Conservation (phyloP, 129 eudicot species). For the Calendula officinalis region DNA sequence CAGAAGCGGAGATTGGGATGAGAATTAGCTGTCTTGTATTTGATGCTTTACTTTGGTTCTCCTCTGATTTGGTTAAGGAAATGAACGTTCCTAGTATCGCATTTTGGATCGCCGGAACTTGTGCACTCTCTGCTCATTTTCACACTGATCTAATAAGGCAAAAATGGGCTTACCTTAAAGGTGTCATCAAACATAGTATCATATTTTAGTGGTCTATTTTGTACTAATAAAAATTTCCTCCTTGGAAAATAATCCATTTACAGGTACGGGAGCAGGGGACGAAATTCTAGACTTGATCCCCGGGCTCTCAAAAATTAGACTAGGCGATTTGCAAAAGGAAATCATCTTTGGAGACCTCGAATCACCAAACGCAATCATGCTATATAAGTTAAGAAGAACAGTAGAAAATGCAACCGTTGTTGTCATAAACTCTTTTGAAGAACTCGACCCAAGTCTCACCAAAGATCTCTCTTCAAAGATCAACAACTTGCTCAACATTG, state of each 20-base stretch:
- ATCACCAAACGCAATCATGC: slow-evolving; percentile 46
- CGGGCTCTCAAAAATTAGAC: slow-evolving; percentile 36
- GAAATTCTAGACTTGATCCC: slow-evolving; percentile 45
- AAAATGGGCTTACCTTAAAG: slow-evolving; percentile 27
- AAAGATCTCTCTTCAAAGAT: slow-evolving; percentile 42
- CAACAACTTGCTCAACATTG: slow-evolving; percentile 41
- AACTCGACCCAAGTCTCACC: slow-evolving; percentile 46
- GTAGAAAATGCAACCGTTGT: slow-evolving; percentile 51
- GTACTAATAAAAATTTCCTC: neutral
- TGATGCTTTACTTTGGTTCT: slow-evolving; percentile 67
- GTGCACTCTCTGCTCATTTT: slow-evolving; percentile 42
- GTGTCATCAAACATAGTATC: slow-evolving; percentile 16
- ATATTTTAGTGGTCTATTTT: neutral
- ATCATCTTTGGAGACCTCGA: slow-evolving; percentile 43
- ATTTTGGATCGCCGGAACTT: slow-evolving; percentile 48
- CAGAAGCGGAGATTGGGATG: slow-evolving; percentile 38
- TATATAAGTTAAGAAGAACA: slow-evolving; percentile 46
- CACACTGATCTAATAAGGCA: slow-evolving; percentile 50
- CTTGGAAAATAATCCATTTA: neutral
- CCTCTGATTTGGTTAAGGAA: slow-evolving; percentile 53
- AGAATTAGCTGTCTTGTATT: slow-evolving; percentile 45
- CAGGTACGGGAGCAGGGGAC: slow-evolving; percentile 16
- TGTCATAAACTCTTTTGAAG: slow-evolving; percentile 55
- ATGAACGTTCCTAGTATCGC: slow-evolving; percentile 61
- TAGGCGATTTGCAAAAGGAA: slow-evolving; percentile 50